Percentiles rank a stretch among this genome's conserved stretches.
Conservation (phyloP, 1,284 basidiomycete species). For the Cutaneotrichosporon cavernicola region DNA sequence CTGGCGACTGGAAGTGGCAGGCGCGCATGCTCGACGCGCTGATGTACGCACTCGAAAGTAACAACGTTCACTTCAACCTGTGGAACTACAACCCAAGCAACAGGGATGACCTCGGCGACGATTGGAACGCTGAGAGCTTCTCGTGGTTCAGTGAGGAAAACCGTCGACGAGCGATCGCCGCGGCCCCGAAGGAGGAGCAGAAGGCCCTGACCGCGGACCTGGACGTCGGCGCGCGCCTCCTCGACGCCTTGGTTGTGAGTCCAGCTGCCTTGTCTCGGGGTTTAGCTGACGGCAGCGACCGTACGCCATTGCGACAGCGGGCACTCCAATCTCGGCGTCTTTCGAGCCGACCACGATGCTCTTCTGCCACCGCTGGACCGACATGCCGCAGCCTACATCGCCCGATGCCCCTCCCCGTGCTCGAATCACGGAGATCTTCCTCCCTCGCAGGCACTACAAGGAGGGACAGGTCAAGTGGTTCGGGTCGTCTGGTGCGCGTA, state of each 20-base stretch:
- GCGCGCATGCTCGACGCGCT: slow-evolving; percentile 83
- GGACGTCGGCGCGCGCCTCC: slow-evolving; percentile 76
- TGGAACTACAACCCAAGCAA: slow-evolving; percentile 96
- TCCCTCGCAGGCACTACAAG: slow-evolving; percentile 57
- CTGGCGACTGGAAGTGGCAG: slow-evolving; percentile 77
- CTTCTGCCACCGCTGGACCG: slow-evolving; percentile 38
- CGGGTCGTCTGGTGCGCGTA: slow-evolving; percentile 33
- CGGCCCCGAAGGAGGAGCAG: slow-evolving; percentile 29
- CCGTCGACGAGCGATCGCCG: slow-evolving; percentile 51
- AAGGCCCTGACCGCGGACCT: slow-evolving; percentile 60
- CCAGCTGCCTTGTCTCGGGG: background rate
- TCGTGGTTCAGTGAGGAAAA: slow-evolving; percentile 74
- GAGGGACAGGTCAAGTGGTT: slow-evolving; percentile 25
- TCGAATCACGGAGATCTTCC: slow-evolving; percentile 73
- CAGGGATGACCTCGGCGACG: slow-evolving; percentile 72
- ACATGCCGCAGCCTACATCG: slow-evolving; percentile 23
- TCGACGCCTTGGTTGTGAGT: slow-evolving; percentile 66
- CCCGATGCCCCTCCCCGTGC: slow-evolving; percentile 53
- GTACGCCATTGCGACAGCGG: slow-evolving; percentile 50
- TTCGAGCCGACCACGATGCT: slow-evolving; percentile 35
- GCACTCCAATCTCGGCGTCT: slow-evolving; percentile 35
- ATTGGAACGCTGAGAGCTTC: slow-evolving; percentile 96
- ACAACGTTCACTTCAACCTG: slow-evolving; percentile 73
- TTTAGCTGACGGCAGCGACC: slow-evolving; percentile 40
- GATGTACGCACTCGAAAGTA: slow-evolving; percentile 70